Evolutionary conservation across 495 filamentous ascomycete species (phyloP).

Genomic region (Amniculicola lignicola): DNA sequence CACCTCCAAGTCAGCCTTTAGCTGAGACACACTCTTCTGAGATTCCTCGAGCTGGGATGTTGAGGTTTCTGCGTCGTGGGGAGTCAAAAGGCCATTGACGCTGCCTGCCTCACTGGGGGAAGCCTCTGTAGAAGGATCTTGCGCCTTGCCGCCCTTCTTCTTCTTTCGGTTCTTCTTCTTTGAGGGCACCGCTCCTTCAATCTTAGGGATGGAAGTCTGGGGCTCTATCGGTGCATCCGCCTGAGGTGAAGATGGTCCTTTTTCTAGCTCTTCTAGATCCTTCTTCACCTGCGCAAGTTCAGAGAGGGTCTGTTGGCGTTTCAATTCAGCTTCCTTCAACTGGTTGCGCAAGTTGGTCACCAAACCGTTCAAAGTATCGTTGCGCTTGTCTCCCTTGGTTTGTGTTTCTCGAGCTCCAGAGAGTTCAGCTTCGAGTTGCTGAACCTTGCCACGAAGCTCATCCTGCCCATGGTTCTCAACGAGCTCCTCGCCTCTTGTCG

Average conservation of each 20-base stretch:
- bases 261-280: constrained; percentile 17
- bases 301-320: constrained; percentile 34
- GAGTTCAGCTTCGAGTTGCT: constrained; percentile 25
- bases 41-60: constrained; percentile 41
- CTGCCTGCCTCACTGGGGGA: constrained; percentile 37
- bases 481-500: constrained; percentile 27
- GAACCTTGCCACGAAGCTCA: constrained; percentile 21
- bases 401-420: constrained; percentile 41
- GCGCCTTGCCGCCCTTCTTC: constrained; percentile 69
- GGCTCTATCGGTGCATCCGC: constrained; percentile 25
- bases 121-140: constrained; percentile 39
- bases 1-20: constrained; percentile 24
- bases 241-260: neutral
- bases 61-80: constrained; percentile 19
- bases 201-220: neutral
- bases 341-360: constrained; percentile 53
- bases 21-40: constrained; percentile 49
- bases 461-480: constrained; percentile 31
- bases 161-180: constrained; percentile 90
- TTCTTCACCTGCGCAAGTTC: constrained; percentile 33
- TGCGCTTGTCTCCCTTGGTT: constrained; percentile 51
- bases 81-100: constrained; percentile 15
- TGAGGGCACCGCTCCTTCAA: constrained; percentile 26
- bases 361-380: constrained; percentile 51
- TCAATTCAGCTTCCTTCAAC: constrained; percentile 46